Evolutionary conservation across 441 rosid genomes (phyloP).

Genomic region (Arabidopsis lyrata): DNA sequence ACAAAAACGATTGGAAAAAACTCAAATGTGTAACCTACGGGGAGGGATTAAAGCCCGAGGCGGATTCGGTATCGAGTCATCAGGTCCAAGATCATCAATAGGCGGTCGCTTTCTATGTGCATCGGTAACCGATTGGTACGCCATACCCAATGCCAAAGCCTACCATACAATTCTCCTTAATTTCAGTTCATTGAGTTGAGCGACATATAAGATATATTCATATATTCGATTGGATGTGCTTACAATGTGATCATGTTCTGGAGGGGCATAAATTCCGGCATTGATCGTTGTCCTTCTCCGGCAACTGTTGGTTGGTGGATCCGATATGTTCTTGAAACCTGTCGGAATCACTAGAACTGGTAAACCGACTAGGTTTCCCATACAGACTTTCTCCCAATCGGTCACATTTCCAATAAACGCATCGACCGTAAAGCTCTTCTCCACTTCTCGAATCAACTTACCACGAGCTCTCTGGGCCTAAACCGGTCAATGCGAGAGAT

Average conservation of each 20-base stretch:
- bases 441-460: constrained; percentile 73
- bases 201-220: no score
- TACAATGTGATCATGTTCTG: constrained; percentile 83
- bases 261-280: constrained; percentile 86
- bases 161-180: constrained; percentile 34
- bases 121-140: constrained; percentile 78
- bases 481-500: constrained; percentile 4
- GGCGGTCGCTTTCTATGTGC: constrained; percentile 87
- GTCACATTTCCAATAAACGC: constrained; percentile 89
- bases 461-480: constrained; percentile 91
- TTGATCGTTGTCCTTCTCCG: constrained; percentile 64
- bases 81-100: constrained; percentile 65
- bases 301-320: constrained; percentile 59
- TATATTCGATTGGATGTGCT: constrained; percentile 33
- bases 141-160: constrained; percentile 95
- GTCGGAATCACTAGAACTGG: constrained; percentile 81
- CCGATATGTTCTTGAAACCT: constrained; percentile 57
- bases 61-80: constrained; percentile 57
- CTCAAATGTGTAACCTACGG: constrained; percentile 49
- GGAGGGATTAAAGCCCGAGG: constrained; percentile 56
- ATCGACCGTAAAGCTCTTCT: constrained; percentile 71
- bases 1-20: neutral
- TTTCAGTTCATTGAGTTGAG: neutral
- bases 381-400: constrained; percentile 89
- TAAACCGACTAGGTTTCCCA: constrained; percentile 90